Evolutionary conservation across 768 basidiomycete species (phyloP), one percentile per base, ranked within the genome.

Genomic region (Hygrophorus pudorinus): DNA sequence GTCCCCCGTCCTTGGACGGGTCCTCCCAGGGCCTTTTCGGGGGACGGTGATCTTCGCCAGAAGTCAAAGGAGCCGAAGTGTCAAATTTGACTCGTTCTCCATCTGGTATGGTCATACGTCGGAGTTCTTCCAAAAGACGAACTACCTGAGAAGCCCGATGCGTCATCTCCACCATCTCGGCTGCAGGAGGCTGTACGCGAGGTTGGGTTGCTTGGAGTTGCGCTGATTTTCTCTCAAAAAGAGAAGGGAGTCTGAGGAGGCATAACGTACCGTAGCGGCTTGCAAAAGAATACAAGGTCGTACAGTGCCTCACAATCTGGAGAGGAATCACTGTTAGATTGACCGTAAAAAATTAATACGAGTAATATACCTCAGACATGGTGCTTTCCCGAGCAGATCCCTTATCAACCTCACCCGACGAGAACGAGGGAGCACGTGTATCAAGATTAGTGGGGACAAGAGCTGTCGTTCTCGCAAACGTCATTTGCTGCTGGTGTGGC

Each of bases 1-100:
- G 35, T 13, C 55, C 65, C 7, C 65, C 69, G 34, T 76, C 75
- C 46, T 71, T 66, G 18, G 72, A 68, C 59, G 77, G 64, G 48
- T 85, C 85, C 59, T 86, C 85, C 85, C 85, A 87, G 41, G 85
- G 84, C 43, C 85, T 61, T 55, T 86, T 88, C 13, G 81, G 84
- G 2, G 79, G 72, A 18, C 85, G 73, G 51, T 69, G 64, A 50
- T 76, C 76, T 31, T 76, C 71, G 9, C 65, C 61, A 38, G 66
- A 56, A 33, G 53, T 57, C 18, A 39, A 37, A 30, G 35, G 45
- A 21, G 29, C 14, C 38, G 59, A 63, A 48, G 58, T 58, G 17
- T 59, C 43, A 8, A 59, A 38, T 48, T 66, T 65, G 45, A 51
- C 51, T 30, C 60, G 57, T 28, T 68, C 66, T 5, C 51, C 52